Base-by-base conservation (phyloP, 2,329 filamentous ascomycete genomes). In the Aspergillus tamarii region DNA sequence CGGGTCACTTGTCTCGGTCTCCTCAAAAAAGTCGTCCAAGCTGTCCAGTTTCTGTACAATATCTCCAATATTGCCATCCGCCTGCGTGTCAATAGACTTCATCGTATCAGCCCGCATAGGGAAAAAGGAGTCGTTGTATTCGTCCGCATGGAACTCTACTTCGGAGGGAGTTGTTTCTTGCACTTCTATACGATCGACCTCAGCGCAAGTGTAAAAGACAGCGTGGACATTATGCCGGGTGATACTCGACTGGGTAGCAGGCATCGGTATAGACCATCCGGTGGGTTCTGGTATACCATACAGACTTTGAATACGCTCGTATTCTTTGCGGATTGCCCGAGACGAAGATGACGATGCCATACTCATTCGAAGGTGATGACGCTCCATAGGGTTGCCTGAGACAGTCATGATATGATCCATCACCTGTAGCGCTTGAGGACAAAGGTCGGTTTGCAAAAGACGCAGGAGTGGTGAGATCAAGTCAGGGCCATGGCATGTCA, bases 261-360 rank as follows among this genome's bases (percentile, higher is more conserved):
- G 95, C 75, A 96, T 88, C 0, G 95, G 94, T 52, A 99, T 93
- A 0, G 95, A 95, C 95, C 95, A 99, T 2, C 95, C 95, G 19
- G 92, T 95, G 26, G 93, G 90, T 75, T 98, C 94, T 0, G 95
- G 95, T 63, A 99, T 98, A 32, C 96, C 96, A 76, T 98, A 99
- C 39, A 99, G 81, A 73, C 93, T 97, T 76, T 97, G 91, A 0
- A 93, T 97, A 26, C 92, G 89, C 74, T 97, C 94, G 71, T 97
- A 98, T 78, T 98, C 94, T 75, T 97, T 98, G 56, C 92, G 89
- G 57, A 95, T 91, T 0, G 91, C 88, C 70, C 91, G 91, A 0
- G 93, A 95, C 2, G 93, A 93, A 1, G 91, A 89, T 11, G 79
- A 74, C 14, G 92, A 90, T 6, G 93, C 94, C 93, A 99, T 97